A percentile compares a stretch with the other conserved stretches of the same genome.
phyloP scores from a whole-genome alignment of 192 early-diverging fungal genomes.

The Coemansia sp. region DNA sequence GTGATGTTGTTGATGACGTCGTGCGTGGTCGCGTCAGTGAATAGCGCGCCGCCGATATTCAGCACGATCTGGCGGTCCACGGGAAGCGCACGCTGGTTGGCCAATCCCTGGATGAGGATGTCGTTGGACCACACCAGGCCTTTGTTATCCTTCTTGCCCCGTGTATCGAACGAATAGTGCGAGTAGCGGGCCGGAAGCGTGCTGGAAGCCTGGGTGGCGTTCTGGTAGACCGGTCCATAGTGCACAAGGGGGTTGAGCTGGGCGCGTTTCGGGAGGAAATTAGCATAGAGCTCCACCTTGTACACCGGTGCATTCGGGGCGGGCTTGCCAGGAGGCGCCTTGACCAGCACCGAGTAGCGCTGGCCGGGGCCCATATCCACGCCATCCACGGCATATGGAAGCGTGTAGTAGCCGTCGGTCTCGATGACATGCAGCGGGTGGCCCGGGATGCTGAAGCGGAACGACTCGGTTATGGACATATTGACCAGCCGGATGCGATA shows the following conservation, averaged over 20 bases:
- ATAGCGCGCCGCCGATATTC: not conserved
- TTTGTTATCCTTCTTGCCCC: not conserved
- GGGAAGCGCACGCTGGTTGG: conserved; percentile 14
- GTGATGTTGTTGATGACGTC: conserved; percentile 60
- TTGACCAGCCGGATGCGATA: conserved; percentile 79
- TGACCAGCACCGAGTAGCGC: conserved; percentile 77
- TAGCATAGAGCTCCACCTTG: conserved; percentile 63
- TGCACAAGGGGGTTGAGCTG: conserved; percentile 49
- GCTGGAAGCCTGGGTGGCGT: not conserved
- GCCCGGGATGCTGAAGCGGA: conserved; percentile 70
- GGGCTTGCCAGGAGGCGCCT: not conserved
- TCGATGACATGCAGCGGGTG: conserved; percentile 78
- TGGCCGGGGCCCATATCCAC: conserved; percentile 69
- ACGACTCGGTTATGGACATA: conserved; percentile 70
- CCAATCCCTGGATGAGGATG: conserved; percentile 15
- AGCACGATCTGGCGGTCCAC: conserved; percentile 25
- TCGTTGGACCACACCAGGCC: conserved; percentile 25
- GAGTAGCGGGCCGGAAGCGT: not conserved
- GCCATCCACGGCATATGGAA: conserved; percentile 56
- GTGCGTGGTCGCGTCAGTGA: not conserved
- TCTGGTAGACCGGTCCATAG: conserved; percentile 26
- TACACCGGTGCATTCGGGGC: conserved; percentile 68
- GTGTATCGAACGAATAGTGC: not conserved
- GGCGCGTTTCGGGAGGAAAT: conserved; percentile 59
- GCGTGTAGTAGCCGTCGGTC: conserved; percentile 65